These are phyloP conservation scores for Fusarium poae DNA, from an alignment of 2,329 filamentous ascomycete genomes.

Conservation along the genomic window DNA sequence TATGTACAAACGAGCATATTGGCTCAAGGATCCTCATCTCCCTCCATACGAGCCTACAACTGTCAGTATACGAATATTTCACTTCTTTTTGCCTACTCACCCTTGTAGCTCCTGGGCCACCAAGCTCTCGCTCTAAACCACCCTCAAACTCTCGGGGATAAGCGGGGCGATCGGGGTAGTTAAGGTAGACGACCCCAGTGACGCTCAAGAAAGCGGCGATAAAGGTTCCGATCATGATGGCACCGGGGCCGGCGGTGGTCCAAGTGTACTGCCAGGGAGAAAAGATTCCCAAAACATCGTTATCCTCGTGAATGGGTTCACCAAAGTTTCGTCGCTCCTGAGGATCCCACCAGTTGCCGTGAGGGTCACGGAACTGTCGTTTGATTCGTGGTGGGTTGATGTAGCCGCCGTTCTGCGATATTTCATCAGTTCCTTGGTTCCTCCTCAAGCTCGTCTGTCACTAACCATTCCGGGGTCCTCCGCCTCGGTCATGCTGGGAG, in stretches of 20 bases:
- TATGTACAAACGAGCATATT: conserved; percentile 55
- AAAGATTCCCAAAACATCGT: conserved; percentile 92
- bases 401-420: conserved; percentile 81
- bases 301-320: conserved; percentile 96
- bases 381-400: conserved; percentile 84
- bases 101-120: conserved; percentile 74
- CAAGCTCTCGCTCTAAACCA: conserved; percentile 80
- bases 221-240: conserved; percentile 77
- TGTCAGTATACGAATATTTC: conserved; percentile 33
- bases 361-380: conserved; percentile 91
- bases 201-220: conserved; percentile 72
- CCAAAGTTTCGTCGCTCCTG: conserved; percentile 98
- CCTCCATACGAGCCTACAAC: conserved; percentile 66
- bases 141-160: conserved; percentile 78
- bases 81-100: conserved; percentile 63
- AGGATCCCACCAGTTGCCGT: conserved; percentile 96
- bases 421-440: conserved; percentile 43
- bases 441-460: conserved; percentile 36
- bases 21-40: conserved; percentile 65
- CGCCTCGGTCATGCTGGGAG: conserved; percentile 64
- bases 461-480: conserved; percentile 77
- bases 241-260: conserved; percentile 76
- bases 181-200: conserved; percentile 74
- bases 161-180: conserved; percentile 79
- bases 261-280: conserved; percentile 91